These are phyloP conservation scores for Ephemerocybe angulata DNA, from an alignment of 768 basidiomycete species.

Conservation along the genomic window DNA sequence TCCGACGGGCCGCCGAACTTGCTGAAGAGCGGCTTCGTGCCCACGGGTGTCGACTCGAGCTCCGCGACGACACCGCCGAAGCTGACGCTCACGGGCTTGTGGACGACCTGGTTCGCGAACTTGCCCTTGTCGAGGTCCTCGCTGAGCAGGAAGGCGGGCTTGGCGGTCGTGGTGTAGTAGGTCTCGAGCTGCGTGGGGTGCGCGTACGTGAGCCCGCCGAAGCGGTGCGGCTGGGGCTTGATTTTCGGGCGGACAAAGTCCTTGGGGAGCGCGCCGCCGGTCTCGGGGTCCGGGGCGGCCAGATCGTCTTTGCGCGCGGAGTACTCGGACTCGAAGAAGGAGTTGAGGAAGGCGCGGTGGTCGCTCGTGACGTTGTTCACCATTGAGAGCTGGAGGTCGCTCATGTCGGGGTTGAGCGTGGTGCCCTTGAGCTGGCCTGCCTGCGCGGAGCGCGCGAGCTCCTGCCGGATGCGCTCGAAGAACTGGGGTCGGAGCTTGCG, in stretches of 20 bases:
- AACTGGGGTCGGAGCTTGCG: conserved; percentile 57
- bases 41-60: not conserved
- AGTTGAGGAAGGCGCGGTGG: conserved; percentile 39
- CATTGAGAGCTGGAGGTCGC: conserved; percentile 13
- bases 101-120: not conserved
- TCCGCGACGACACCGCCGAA: conserved; percentile 8
- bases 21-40: conserved; percentile 1
- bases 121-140: conserved; percentile 18
- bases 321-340: conserved; percentile 22
- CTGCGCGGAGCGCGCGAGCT: conserved; percentile 14
- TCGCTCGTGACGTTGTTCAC: conserved; percentile 16
- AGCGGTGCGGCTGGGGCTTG: conserved; percentile 61
- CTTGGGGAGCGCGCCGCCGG: conserved; percentile 14
- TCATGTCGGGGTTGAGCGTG: conserved; percentile 6
- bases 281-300: conserved; percentile 6
- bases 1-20: not conserved
- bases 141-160: conserved; percentile 55
- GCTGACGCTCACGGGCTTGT: not conserved
- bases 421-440: not conserved
- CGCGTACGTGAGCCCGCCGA: conserved; percentile 61
- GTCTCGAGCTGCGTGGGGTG: conserved; percentile 52
- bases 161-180: conserved; percentile 44
- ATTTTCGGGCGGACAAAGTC: conserved; percentile 34
- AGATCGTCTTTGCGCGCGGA: conserved; percentile 9
- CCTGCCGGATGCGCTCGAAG: conserved; percentile 36